phyloP scores from a whole-genome alignment of 768 basidiomycete species.

The Pisolithus orientalis region DNA sequence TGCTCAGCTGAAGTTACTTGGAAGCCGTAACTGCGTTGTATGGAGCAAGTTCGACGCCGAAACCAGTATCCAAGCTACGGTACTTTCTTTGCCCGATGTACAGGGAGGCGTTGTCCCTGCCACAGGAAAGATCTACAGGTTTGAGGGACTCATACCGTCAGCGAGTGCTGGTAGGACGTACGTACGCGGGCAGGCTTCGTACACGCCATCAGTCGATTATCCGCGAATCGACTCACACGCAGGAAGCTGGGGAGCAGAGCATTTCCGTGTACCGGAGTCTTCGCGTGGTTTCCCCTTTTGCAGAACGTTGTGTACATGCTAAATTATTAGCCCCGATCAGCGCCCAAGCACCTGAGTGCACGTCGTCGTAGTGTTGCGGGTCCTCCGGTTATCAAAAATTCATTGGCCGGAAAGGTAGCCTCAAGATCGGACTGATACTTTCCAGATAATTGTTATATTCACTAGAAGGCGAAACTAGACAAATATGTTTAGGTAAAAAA shows the following conservation, averaged over 20 bases:
- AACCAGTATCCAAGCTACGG: not conserved
- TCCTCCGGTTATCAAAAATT: too few relatives aligned
- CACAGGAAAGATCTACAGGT: not conserved
- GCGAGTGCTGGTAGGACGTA: not conserved
- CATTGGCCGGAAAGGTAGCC: too few relatives aligned
- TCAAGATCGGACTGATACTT: too few relatives aligned
- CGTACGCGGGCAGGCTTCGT: too few relatives aligned
- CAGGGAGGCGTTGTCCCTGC: not conserved
- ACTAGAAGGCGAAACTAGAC: not conserved
- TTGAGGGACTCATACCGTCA: slow-evolving; percentile 1
- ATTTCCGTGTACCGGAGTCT: not conserved
- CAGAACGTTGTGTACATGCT: not conserved
- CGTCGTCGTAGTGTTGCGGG: too few relatives aligned
- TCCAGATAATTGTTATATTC: not conserved
- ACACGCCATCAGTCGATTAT: not conserved
- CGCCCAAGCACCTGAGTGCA: too few relatives aligned
- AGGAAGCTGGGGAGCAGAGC: not conserved
- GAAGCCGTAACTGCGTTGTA: not conserved
- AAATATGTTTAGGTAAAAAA: not conserved
- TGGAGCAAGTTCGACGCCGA: not conserved
- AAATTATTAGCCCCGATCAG: not conserved
- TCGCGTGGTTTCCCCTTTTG: not conserved
- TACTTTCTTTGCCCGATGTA: not conserved
- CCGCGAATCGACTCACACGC: not conserved
- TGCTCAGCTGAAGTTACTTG: not conserved